Conservation (phyloP, 306 rosid species). For the Albizia julibrissin region DNA sequence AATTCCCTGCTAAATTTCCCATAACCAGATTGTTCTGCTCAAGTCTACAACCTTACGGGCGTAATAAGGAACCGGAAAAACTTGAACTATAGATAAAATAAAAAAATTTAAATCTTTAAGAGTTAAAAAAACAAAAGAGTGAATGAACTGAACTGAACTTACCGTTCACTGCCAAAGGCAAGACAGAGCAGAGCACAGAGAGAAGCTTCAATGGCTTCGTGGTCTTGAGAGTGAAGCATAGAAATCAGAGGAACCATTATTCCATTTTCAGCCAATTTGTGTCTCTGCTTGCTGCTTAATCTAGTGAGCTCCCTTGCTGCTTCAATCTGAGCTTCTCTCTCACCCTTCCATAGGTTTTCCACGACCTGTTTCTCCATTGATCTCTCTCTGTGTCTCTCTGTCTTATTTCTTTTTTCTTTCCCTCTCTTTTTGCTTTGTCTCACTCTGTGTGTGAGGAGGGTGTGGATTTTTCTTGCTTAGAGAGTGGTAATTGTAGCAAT, state of each 20-base stretch:
- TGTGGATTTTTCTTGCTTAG: constrained; percentile 22
- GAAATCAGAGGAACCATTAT: constrained; percentile 63
- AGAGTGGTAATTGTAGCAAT: constrained; percentile 42
- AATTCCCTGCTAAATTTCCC: neutral
- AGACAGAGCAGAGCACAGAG: constrained; percentile 70
- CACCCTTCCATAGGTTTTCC: constrained; percentile 56
- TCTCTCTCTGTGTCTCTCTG: constrained; percentile 15
- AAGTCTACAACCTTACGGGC: neutral
- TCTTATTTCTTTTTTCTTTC: neutral
- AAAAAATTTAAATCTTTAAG: neutral
- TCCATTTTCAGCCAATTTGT: constrained; percentile 60
- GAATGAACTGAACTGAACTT: constrained; percentile 48
- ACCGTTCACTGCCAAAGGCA: constrained; percentile 88
- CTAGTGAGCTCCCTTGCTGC: constrained; percentile 61
- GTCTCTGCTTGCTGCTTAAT: constrained; percentile 57
- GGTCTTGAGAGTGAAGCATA: constrained; percentile 67
- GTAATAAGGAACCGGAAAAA: neutral
- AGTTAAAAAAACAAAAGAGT: neutral
- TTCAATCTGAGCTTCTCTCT: constrained; percentile 52
- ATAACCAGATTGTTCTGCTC: constrained; percentile 19
- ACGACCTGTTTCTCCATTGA: constrained; percentile 61
- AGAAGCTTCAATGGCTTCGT: constrained; percentile 68
- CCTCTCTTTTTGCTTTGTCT: neutral
- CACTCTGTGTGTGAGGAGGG: neutral
- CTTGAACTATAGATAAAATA: neutral